A percentile compares a stretch with the other conserved stretches of the same genome.
phyloP scores from a whole-genome alignment of 371 early-diverging fungal species.

The Mucor circinelloides region DNA sequence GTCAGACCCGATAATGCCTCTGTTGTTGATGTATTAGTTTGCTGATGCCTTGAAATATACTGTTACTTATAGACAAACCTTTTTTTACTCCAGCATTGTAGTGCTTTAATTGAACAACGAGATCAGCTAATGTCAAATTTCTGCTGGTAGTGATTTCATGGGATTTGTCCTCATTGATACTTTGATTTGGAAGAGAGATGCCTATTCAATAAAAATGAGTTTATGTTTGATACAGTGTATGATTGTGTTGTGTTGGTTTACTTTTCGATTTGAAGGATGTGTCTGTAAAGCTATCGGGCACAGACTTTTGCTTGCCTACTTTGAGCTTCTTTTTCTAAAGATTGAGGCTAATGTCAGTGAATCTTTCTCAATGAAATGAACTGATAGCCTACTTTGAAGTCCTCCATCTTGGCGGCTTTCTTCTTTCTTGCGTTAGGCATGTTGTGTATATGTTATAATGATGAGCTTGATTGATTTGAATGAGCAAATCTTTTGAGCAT shows the following conservation, averaged over 20 bases:
- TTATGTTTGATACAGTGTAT: not conserved
- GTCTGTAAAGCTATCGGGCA: constrained; percentile 80
- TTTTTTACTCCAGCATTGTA: constrained; percentile 76
- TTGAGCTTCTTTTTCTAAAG: constrained; percentile 87
- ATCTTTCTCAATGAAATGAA: not conserved
- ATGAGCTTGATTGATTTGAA: not conserved
- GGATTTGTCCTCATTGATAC: constrained; percentile 75
- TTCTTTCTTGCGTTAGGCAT: constrained; percentile 80
- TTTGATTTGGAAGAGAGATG: constrained; percentile 76
- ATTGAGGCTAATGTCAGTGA: not conserved
- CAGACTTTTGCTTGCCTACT: constrained; percentile 85
- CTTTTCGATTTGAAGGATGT: constrained; percentile 85
- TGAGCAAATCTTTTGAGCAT: not conserved
- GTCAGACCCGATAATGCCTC: constrained; percentile 74
- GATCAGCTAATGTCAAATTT: constrained; percentile 74
- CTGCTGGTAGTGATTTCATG: constrained; percentile 68
- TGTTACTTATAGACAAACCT: constrained; percentile 36
- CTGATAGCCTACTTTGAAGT: constrained; percentile 65
- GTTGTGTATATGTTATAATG: not conserved
- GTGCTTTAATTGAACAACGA: constrained; percentile 76
- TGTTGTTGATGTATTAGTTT: constrained; percentile 9
- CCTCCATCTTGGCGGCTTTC: constrained; percentile 77
- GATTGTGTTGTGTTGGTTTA: constrained; percentile 26
- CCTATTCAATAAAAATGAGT: constrained; percentile 44
- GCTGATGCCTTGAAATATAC: too few species aligned